These are phyloP conservation scores for Microsporum ferrugineum DNA, from an alignment of 2,329 filamentous ascomycete genomes.

Conservation along the genomic window DNA sequence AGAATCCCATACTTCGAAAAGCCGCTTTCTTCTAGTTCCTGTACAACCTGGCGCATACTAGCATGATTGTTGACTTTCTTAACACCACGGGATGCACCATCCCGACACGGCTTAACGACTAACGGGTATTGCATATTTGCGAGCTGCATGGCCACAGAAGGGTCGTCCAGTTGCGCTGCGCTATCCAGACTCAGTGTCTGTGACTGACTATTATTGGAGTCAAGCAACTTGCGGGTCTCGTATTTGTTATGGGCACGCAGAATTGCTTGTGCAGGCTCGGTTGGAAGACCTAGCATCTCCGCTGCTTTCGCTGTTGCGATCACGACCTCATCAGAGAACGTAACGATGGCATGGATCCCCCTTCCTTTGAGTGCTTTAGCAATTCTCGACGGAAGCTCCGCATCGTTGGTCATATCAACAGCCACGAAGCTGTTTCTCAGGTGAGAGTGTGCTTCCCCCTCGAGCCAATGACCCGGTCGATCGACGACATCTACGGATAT, in stretches of 20 bases:
- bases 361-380: constrained; percentile 11
- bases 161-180: neutral
- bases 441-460: constrained; percentile 18
- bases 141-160: neutral
- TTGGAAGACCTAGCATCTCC: neutral
- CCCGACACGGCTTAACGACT: constrained; percentile 30
- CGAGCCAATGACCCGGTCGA: constrained; percentile 30
- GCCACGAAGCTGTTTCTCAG: constrained; percentile 24
- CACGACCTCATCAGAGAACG: neutral
- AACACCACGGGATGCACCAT: constrained; percentile 26
- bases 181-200: neutral
- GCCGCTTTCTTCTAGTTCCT: neutral
- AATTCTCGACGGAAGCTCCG: neutral
- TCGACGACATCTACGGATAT: constrained; percentile 31
- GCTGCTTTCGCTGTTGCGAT: neutral
- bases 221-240: neutral
- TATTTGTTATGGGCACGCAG: neutral
- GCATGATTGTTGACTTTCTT: neutral
- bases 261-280: neutral
- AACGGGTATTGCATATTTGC: constrained; percentile 19
- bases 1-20: constrained; percentile 18
- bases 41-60: neutral
- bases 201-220: neutral
- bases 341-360: neutral
- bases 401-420: constrained; percentile 3